A percentile compares a stretch with the other conserved stretches of the same genome.
phyloP scores from a whole-genome alignment of 345 rosid genomes.

The Eucalyptus erythrocorys region DNA sequence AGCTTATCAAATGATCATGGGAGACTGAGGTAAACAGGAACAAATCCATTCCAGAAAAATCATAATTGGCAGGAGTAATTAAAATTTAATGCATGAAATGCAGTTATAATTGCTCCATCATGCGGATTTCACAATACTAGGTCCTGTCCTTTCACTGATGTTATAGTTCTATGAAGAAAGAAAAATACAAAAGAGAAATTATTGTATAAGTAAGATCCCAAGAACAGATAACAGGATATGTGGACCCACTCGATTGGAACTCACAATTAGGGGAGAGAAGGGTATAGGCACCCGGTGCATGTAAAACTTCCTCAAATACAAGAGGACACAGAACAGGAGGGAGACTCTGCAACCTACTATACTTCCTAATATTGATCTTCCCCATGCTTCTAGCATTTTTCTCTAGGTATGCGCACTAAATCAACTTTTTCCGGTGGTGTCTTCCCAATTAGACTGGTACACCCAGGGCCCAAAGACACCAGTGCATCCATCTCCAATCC shows the following conservation, averaged over 20 bases:
- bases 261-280: background rate
- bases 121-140: background rate
- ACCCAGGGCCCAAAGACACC: background rate
- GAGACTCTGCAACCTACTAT: background rate
- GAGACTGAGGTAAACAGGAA: no score
- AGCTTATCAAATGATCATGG: no score
- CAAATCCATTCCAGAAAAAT: background rate
- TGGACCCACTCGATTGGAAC: background rate
- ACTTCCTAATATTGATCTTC: background rate
- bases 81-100: background rate
- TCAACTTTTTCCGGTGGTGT: background rate
- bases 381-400: background rate
- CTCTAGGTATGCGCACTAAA: background rate
- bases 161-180: background rate
- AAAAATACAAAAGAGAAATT: background rate
- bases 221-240: background rate
- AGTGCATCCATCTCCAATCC: background rate
- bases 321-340: background rate
- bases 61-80: background rate
- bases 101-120: background rate
- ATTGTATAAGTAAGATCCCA: background rate
- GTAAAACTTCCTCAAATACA: background rate
- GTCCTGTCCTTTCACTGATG: background rate
- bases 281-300: background rate
- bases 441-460: background rate